Evolutionary conservation across 768 basidiomycete genomes (phyloP), one percentile per base, ranked within the genome.

Genomic region (Termitomyces sp.): DNA sequence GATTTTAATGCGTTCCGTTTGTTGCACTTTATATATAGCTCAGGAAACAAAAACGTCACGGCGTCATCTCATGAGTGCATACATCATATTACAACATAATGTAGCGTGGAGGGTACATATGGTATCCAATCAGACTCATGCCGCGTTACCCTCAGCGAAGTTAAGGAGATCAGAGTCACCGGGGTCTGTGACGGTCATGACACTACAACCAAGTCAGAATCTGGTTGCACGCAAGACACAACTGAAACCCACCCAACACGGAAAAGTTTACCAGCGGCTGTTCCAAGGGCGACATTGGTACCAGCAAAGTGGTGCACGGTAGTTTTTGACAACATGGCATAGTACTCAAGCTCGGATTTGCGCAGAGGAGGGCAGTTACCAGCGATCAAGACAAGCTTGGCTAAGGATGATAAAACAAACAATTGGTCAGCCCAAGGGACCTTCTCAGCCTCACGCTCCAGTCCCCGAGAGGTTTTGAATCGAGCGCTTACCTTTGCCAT

Each of bases 311-410:
- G 95, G 79, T 98, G 97, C 58, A 98, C 96, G 58, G 91, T 87
- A 58, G 96, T 98, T 83, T 99, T 99, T 66, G 95, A 97, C 73
- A 99, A 84, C 95, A 97, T 97, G 79, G 95, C 97, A 73, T 98
- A 99, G 83, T 98, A 99, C 82, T 99, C 97, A 60, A 99, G 84
- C 83, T 99, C 97, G 61, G 96, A 98, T 77, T 97, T 97, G 76
- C 97, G 93, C 63, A 99, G 86, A 63, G 97, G 97, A 59, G 97
- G 97, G 81, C 95, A 97, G 81, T 99, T 99, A 67, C 94, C 95
- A 69, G 96, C 94, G 72, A 99, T 97, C 75, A 99, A 80, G 72
- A 99, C 89, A 67, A 99, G 93, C 80, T 97, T 98, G 77, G 96
- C 96, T 99, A 15, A 42, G 11, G 18, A 27, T n/a, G 24, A 9